Evolutionary conservation across 176 grass and related monocot genomes (phyloP).

Genomic region (Pharus latifolius): DNA sequence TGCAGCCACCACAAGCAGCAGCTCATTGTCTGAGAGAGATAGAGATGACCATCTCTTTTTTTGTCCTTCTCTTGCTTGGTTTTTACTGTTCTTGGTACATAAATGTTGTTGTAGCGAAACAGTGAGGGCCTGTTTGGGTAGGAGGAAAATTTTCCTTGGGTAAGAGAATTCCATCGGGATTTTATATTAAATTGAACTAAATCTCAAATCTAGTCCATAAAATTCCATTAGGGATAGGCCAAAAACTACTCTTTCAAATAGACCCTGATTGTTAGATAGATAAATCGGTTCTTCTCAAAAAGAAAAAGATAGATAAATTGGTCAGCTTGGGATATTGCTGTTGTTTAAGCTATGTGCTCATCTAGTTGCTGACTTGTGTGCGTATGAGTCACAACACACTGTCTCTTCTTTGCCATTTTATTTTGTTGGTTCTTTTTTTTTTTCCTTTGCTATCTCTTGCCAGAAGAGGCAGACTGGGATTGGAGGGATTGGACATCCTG

Average conservation of each 20-base stretch:
- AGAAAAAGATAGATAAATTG: conserved; percentile 4
- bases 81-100: conserved; percentile 31
- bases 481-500: conserved; percentile 5
- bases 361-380: conserved; percentile 24
- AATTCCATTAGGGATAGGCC: too few relatives aligned
- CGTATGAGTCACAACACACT: conserved; percentile 47
- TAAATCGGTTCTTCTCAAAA: too few relatives aligned
- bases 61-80: not conserved
- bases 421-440: not conserved
- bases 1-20: conserved; percentile 41
- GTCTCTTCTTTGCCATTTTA: conserved; percentile 1
- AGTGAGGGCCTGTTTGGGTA: conserved; percentile 6
- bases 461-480: not conserved
- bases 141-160: conserved; percentile 8
- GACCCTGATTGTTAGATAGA: conserved; percentile 24
- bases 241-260: too few relatives aligned
- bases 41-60: not conserved
- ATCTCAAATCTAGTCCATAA: too few relatives aligned
- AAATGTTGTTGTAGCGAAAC: conserved; percentile 14
- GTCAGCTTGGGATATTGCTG: conserved; percentile 10
- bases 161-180: not conserved
- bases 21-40: conserved; percentile 55
- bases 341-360: conserved; percentile 22
- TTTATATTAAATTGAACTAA: too few relatives aligned
- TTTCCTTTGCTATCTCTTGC: conserved; percentile 9